A percentile compares a stretch with the other conserved stretches of the same genome.
phyloP scores from a whole-genome alignment of 1,139 yeast species.

The Yamadazyma sp. region DNA sequence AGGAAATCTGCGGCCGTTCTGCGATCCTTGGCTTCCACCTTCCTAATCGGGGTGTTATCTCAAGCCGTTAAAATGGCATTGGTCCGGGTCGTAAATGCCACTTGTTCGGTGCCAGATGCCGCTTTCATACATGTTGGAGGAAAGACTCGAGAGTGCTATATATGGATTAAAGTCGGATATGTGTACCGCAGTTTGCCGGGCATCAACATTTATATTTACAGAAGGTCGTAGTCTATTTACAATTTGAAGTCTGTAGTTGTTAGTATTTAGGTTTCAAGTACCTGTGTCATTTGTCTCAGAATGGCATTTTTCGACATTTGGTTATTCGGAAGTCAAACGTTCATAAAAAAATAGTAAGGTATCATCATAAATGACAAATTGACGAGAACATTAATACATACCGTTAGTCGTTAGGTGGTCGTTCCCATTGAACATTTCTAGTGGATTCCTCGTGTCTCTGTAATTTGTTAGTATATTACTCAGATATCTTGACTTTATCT shows the following conservation, averaged over 20 bases:
- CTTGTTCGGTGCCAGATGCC: neutral
- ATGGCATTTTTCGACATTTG: conserved; percentile 14
- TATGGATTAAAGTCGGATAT: too few species aligned
- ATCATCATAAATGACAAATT: conserved; percentile 10
- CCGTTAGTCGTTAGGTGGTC: conserved; percentile 9
- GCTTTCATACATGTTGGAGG: neutral
- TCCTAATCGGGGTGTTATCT: conserved; percentile 2
- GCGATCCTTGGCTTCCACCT: conserved; percentile 2
- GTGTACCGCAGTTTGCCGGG: too few species aligned
- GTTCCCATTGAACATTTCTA: neutral
- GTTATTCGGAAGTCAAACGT: conserved; percentile 20
- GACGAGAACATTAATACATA: conserved; percentile 9
- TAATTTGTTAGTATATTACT: conserved; percentile 6
- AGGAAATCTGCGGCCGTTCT: too few species aligned
- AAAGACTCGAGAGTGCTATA: too few species aligned
- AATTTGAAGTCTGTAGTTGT: conserved; percentile 1
- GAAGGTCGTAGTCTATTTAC: neutral
- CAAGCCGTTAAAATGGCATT: neutral
- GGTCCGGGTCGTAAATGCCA: neutral
- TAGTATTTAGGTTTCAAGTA: conserved; percentile 1
- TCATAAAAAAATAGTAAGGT: conserved; percentile 13
- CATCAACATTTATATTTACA: conserved; percentile 1
- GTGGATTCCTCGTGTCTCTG: neutral
- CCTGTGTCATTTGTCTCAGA: conserved; percentile 8
- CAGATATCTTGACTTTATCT: conserved; percentile 11